Evolutionary conservation across 2,329 filamentous ascomycete species (phyloP).

Genomic region (Tolypocladium pustulatum): DNA sequence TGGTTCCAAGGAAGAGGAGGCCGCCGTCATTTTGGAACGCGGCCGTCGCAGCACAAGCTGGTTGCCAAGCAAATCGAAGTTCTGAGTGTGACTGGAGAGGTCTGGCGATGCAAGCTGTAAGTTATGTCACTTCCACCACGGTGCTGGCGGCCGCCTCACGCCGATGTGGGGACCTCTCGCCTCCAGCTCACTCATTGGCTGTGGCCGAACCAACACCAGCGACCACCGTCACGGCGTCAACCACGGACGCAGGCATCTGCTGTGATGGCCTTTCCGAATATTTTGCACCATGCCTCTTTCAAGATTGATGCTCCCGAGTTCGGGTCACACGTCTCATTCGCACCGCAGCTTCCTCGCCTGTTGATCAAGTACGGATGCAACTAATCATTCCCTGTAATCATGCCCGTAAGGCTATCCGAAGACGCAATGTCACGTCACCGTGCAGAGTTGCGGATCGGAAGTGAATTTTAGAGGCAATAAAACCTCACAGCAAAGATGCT

Average conservation of each 20-base stretch:
- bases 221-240: no score
- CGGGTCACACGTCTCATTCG: background rate
- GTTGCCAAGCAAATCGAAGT: no score
- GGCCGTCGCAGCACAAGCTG: background rate
- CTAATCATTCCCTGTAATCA: background rate
- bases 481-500: background rate
- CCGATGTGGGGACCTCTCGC: background rate
- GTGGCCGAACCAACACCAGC: background rate
- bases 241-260: background rate
- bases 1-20: background rate
- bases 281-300: background rate
- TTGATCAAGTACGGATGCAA: background rate
- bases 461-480: background rate
- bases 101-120: background rate
- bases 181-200: background rate
- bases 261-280: background rate
- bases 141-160: background rate
- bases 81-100: background rate
- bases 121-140: background rate
- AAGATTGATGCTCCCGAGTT: background rate
- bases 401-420: background rate
- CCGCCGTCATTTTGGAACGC: background rate
- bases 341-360: background rate
- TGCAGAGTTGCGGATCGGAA: background rate
- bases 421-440: background rate